Evolutionary conservation across 305 asterid genomes (phyloP).

Genomic region (Salvia sclarea): DNA sequence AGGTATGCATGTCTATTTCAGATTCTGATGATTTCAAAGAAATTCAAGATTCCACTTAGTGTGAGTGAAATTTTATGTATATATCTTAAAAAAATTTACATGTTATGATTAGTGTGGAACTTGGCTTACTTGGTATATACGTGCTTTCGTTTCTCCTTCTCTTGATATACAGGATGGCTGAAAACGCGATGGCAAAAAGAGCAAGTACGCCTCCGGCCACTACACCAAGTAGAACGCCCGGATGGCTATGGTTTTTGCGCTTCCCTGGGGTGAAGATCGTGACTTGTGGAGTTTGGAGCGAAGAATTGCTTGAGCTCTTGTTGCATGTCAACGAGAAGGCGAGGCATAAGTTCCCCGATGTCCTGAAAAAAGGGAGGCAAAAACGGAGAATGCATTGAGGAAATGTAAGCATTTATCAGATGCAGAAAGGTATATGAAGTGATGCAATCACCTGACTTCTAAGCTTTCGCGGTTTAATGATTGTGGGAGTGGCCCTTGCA

Average conservation of each 20-base stretch:
- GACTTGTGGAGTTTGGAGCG: constrained; percentile 76
- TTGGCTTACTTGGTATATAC: constrained; percentile 50
- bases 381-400: neutral
- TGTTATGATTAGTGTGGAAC: neutral
- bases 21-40: constrained; percentile 38
- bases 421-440: neutral
- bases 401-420: constrained; percentile 9
- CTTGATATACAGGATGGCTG: constrained; percentile 57
- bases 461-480: constrained; percentile 69
- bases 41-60: neutral
- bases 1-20: constrained; percentile 50
- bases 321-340: constrained; percentile 71
- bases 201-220: constrained; percentile 62
- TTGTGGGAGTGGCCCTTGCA: constrained; percentile 87
- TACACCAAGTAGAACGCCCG: constrained; percentile 52
- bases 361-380: constrained; percentile 40
- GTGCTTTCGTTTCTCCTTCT: constrained; percentile 42
- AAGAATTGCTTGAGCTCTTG: constrained; percentile 48
- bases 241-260: constrained; percentile 49
- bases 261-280: constrained; percentile 64
- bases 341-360: constrained; percentile 86
- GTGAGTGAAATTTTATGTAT: neutral
- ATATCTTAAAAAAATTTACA: too few relatives aligned
- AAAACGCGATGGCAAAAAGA: constrained; percentile 45
- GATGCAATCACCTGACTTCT: constrained; percentile 61